phyloP scores from a whole-genome alignment of 2,329 filamentous ascomycete species.

The Fusarium camptoceras region DNA sequence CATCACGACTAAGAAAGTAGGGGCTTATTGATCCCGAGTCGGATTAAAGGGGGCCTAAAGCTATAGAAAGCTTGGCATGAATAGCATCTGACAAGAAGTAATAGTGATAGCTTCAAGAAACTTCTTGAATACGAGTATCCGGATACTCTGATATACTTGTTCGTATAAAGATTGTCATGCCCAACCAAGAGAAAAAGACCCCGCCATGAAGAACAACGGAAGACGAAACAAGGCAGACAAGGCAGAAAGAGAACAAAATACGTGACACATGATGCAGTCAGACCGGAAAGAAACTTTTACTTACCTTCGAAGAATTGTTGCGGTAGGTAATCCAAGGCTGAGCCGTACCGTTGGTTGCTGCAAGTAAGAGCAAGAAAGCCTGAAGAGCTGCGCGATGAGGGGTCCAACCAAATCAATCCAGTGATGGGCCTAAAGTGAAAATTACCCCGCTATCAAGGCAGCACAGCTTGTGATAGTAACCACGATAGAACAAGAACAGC shows the following conservation, averaged over 20 bases:
- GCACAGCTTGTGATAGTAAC: constrained; percentile 20
- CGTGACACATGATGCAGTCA: constrained; percentile 35
- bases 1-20: constrained; percentile 21
- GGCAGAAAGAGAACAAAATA: constrained; percentile 31
- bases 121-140: not conserved
- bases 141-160: constrained; percentile 24
- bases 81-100: not conserved
- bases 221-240: constrained; percentile 22
- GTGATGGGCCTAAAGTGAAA: constrained; percentile 34
- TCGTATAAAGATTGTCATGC: constrained; percentile 30
- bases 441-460: constrained; percentile 45
- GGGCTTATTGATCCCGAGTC: constrained; percentile 7
- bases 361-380: constrained; percentile 37
- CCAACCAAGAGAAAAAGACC: constrained; percentile 24
- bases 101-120: not conserved
- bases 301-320: constrained; percentile 43
- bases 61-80: constrained; percentile 4
- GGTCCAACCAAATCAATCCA: constrained; percentile 44
- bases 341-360: constrained; percentile 30
- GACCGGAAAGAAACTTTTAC: constrained; percentile 38
- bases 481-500: not conserved
- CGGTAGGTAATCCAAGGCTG: constrained; percentile 30
- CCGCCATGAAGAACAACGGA: constrained; percentile 24
- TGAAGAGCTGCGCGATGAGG: constrained; percentile 32
- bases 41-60: not conserved